A percentile compares a stretch with the other conserved stretches of the same genome.
Evolutionary conservation across 306 rosid species (phyloP).

Genomic region (Dalbergia oliveri): DNA sequence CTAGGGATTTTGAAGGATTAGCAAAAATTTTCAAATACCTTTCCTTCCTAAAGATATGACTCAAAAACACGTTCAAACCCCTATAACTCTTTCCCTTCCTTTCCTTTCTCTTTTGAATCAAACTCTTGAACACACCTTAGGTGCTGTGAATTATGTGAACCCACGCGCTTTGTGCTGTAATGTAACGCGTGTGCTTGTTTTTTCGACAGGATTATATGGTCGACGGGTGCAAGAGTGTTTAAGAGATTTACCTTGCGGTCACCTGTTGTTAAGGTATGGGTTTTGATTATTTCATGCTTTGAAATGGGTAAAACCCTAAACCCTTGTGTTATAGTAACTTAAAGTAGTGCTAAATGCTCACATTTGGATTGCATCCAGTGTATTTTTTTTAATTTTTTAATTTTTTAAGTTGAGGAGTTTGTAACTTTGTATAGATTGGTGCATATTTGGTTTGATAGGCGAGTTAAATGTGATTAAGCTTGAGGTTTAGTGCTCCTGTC

Average conservation of each 20-base stretch:
- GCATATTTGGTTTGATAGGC: too few species aligned
- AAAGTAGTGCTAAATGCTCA: background rate
- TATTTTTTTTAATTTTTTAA: background rate
- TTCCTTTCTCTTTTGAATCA: too few species aligned
- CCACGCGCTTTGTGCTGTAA: background rate
- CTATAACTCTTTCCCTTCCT: too few species aligned
- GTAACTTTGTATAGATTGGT: too few species aligned
- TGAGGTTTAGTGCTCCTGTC: too few species aligned
- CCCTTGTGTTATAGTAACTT: background rate
- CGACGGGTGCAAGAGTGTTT: conserved; percentile 86
- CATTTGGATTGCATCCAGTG: background rate
- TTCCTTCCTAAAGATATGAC: too few species aligned
- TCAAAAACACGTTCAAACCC: too few species aligned
- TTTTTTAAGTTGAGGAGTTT: too few species aligned
- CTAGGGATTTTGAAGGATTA: too few species aligned
- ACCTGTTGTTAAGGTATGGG: conserved; percentile 66
- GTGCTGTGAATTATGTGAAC: background rate
- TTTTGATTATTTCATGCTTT: conserved; percentile 30
- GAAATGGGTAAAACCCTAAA: background rate
- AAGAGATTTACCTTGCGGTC: conserved; percentile 84
- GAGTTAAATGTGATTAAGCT: too few species aligned
- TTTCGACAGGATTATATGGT: conserved; percentile 83
- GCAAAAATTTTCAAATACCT: too few species aligned
- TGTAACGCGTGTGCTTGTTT: conserved; percentile 21
- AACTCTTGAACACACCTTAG: too few species aligned